These are phyloP conservation scores for Venturia pyrina DNA, from an alignment of 2,329 filamentous ascomycete species.

Conservation along the genomic window DNA sequence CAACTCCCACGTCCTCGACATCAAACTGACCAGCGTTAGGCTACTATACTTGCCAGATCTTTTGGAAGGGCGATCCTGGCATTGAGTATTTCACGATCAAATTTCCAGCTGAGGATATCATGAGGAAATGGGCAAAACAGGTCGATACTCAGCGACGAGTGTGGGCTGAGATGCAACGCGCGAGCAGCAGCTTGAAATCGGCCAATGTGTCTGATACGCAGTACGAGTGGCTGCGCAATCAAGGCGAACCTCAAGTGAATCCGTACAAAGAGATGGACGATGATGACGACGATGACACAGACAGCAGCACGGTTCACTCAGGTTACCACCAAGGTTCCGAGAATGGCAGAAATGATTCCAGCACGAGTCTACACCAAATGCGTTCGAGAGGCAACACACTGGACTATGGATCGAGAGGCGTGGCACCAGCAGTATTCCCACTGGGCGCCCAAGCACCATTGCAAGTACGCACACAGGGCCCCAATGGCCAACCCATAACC, in stretches of 20 bases:
- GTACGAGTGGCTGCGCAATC: slow-evolving; percentile 48
- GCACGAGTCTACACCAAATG: slow-evolving; percentile 53
- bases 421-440: slow-evolving; percentile 63
- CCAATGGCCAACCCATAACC: slow-evolving; percentile 29
- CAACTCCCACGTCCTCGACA: slow-evolving; percentile 3
- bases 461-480: slow-evolving; percentile 53
- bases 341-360: slow-evolving; percentile 56
- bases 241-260: slow-evolving; percentile 73
- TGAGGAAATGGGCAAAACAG: slow-evolving; percentile 83
- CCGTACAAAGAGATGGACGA: slow-evolving; percentile 61
- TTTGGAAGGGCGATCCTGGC: slow-evolving; percentile 94
- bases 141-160: slow-evolving; percentile 63
- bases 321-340: background rate
- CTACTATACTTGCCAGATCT: slow-evolving; percentile 95
- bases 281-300: slow-evolving; percentile 42
- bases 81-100: slow-evolving; percentile 95
- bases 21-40: slow-evolving; percentile 37
- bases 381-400: slow-evolving; percentile 61
- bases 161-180: slow-evolving; percentile 38
- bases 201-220: slow-evolving; percentile 22
- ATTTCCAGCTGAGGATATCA: slow-evolving; percentile 80
- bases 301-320: slow-evolving; percentile 17
- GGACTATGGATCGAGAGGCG: slow-evolving; percentile 47
- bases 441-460: slow-evolving; percentile 48
- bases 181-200: slow-evolving; percentile 6